Evolutionary conservation across 1,139 yeast genomes (phyloP).

Genomic region (Blastobotrys elegans): DNA sequence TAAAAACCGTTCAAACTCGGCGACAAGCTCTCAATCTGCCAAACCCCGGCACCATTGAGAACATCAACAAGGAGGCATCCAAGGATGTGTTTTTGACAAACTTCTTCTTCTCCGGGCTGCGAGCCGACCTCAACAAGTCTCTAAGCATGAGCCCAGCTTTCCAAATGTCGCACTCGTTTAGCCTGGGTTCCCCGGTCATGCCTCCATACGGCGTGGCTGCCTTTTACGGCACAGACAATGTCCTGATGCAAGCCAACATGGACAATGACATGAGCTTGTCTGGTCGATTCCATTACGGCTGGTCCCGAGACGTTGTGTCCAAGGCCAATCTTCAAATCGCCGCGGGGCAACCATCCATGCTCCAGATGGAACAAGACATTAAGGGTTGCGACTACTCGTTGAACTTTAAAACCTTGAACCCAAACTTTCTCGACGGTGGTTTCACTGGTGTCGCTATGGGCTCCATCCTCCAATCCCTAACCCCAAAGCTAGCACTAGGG

Average conservation of each 20-base stretch:
- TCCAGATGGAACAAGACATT: conserved; percentile 94
- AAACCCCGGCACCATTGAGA: conserved; percentile 95
- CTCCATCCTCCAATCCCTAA: conserved; percentile 82
- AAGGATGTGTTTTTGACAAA: conserved; percentile 89
- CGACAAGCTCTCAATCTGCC: conserved; percentile 75
- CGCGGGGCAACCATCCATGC: conserved; percentile 86
- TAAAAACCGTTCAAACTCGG: conserved; percentile 65
- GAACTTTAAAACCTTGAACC: conserved; percentile 88
- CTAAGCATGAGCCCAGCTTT: conserved; percentile 89
- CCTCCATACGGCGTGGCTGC: conserved; percentile 94
- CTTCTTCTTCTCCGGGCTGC: conserved; percentile 89
- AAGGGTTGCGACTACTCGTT: conserved; percentile 84
- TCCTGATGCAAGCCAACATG: conserved; percentile 84
- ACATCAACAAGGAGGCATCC: conserved; percentile 86
- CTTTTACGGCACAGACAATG: conserved; percentile 79
- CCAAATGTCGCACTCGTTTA: conserved; percentile 94
- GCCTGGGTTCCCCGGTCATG: conserved; percentile 79
- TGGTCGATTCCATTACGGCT: conserved; percentile 89
- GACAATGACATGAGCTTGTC: conserved; percentile 82
- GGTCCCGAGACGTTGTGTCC: conserved; percentile 76
- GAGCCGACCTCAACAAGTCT: conserved; percentile 94
- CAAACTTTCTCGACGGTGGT: conserved; percentile 62
- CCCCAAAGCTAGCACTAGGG: conserved; percentile 83
- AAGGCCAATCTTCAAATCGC: conserved; percentile 88
- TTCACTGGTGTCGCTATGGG: conserved; percentile 91